Conservation (phyloP, 306 rosid genomes). For the Lablab purpureus region DNA sequence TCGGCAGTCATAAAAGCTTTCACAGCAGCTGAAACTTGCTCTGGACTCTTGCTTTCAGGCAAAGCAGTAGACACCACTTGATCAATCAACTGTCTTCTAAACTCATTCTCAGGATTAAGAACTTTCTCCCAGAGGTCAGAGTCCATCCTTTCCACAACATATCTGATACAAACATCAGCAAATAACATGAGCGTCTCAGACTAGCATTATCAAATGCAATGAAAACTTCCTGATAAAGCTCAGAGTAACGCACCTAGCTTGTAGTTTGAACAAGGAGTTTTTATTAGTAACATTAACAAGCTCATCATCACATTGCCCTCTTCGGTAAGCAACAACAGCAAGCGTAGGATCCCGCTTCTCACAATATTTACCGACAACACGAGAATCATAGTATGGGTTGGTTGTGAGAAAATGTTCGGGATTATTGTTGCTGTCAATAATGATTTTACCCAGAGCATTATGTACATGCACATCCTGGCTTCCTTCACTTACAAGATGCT, state of each 20-base stretch:
- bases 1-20: conserved; percentile 99
- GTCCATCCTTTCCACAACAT: conserved; percentile 98
- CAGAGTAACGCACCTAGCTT: conserved; percentile 76
- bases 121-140: conserved; percentile 89
- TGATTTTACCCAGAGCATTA: conserved; percentile 95
- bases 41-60: conserved; percentile 99
- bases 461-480: conserved; percentile 98
- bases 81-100: conserved; percentile 88
- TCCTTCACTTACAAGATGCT: conserved; percentile 99
- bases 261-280: conserved; percentile 92
- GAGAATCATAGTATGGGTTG: conserved; percentile 97
- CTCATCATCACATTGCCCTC: conserved; percentile 97
- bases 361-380: conserved; percentile 95
- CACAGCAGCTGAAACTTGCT: conserved; percentile 96
- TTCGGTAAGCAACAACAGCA: conserved; percentile 95
- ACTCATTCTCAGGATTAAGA: conserved; percentile 88
- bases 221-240: conserved; percentile 23
- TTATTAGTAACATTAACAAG: conserved; percentile 91
- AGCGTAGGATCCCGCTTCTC: conserved; percentile 97
- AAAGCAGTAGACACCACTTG: conserved; percentile 97
- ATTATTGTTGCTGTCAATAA: conserved; percentile 93
- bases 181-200: conserved; percentile 29
- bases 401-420: conserved; percentile 98
- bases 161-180: conserved; percentile 59
- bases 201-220: conserved; percentile 7